Base-by-base conservation (phyloP, 192 early-diverging fungal species). In the Physocladia obscura region DNA sequence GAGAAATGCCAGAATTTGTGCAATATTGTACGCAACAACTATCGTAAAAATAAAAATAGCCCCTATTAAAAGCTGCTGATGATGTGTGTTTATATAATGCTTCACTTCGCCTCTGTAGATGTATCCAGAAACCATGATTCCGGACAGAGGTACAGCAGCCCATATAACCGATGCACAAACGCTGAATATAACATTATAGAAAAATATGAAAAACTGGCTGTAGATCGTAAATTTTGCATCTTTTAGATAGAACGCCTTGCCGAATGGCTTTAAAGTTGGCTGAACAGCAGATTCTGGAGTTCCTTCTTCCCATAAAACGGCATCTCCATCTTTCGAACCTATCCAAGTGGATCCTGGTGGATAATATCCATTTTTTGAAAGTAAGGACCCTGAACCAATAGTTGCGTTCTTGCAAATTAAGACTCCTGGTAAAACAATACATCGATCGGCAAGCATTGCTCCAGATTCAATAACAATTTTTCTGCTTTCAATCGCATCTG, bases 251-350 rank as follows among this genome's bases (percentile, higher is more conserved):
- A 81, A 81, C 11, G 75, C 80, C 26, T 58, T 60, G 21, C 77
- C 80, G 52, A 81, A 81, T 26, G 80, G 80, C 48, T 71, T 74
- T 22, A 69, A 11, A 5, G 80, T 77, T 27, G 70, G 47, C 74
- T 27, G 35, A 8, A 11, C 22, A 2, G 55, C 55, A 1, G 51
- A 22, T 24, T 2, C 32, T 22, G 51, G 24, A 56, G 63, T 60
- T 29, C 70, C 72, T 19, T 49, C 67, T n/a, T 74, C 71, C 67
- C 63, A 75, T 8, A 62, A 60, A 38, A 75, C 32, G 30, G 80
- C 77, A 47, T 69, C 67, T 17, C 80, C 80, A 27, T 64, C 57
- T 27, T 50, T 48, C 30, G 70, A 56, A 22, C 80, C 80, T 44
- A 81, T 57, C 77, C 74, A 79, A 22, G 58, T 74, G 2, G 74